Evolutionary conservation across 352 stramenopile species (phyloP).

Genomic region (Globisporangium cederbergense): DNA sequence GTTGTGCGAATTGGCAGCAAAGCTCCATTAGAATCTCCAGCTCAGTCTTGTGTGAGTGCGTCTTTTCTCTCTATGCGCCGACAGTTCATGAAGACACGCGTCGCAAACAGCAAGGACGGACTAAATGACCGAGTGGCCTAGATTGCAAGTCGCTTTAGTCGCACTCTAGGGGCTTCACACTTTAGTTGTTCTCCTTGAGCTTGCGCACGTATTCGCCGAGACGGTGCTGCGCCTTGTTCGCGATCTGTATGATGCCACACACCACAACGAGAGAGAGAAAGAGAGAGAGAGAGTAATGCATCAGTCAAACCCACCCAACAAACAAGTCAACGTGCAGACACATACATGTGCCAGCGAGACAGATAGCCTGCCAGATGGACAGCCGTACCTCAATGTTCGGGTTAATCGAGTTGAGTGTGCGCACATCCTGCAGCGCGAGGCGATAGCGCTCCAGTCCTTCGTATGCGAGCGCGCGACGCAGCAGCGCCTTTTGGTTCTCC

Average conservation of each 20-base stretch:
- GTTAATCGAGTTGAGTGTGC: conserved; percentile 81
- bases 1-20: conserved; percentile 1
- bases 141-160: not conserved
- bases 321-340: conserved; percentile 3
- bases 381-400: conserved; percentile 78
- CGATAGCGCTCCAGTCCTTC: conserved; percentile 94
- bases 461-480: conserved; percentile 93
- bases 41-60: not conserved
- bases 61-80: conserved; percentile 2
- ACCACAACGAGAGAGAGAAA: not conserved
- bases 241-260: conserved; percentile 40
- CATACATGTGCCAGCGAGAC: not conserved
- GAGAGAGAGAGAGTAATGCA: too few species aligned
- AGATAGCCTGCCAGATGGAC: not conserved
- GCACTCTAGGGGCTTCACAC: not conserved
- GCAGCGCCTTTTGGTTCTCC: conserved; percentile 94
- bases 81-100: not conserved
- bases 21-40: conserved; percentile 7
- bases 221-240: conserved; percentile 88
- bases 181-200: conserved; percentile 81
- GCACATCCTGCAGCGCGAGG: conserved; percentile 85
- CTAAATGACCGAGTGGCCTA: not conserved
- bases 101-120: conserved; percentile 4
- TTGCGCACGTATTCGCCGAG: conserved; percentile 86
- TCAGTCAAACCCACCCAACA: not conserved